phyloP scores from a whole-genome alignment of 2,329 filamentous ascomycete genomes.

The Penicillium hesseltinei region DNA sequence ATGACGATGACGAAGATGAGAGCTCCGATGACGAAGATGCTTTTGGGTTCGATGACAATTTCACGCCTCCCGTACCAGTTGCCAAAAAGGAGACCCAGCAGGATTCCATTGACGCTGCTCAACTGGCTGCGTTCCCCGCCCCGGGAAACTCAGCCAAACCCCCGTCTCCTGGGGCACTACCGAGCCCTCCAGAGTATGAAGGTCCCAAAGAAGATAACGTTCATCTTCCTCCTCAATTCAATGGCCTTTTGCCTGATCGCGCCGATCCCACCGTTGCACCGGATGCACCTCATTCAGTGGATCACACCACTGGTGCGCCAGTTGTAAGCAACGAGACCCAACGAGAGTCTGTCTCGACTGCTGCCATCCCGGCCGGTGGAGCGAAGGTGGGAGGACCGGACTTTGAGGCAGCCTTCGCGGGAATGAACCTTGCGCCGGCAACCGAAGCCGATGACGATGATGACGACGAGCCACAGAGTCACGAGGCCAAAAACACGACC shows the following conservation, averaged over 20 bases:
- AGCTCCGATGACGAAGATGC: conserved; percentile 66
- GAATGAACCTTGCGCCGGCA: conserved; percentile 45
- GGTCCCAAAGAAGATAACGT: conserved; percentile 25
- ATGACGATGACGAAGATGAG: conserved; percentile 80
- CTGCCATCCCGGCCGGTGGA: conserved; percentile 21
- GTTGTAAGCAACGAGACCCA: conserved; percentile 38
- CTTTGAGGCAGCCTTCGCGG: conserved; percentile 49
- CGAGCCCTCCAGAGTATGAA: conserved; percentile 52
- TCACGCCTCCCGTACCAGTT: conserved; percentile 62
- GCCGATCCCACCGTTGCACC: conserved; percentile 40
- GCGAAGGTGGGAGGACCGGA: conserved; percentile 40
- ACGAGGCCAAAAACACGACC: conserved; percentile 32
- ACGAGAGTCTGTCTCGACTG: conserved; percentile 14
- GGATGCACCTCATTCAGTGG: conserved; percentile 42
- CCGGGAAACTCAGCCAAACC: conserved; percentile 41
- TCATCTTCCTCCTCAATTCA: conserved; percentile 39
- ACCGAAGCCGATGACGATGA: conserved; percentile 49
- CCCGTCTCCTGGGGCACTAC: conserved; percentile 57
- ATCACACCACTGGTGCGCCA: conserved; percentile 37
- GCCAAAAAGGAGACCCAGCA: conserved; percentile 28
- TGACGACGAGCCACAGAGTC: conserved; percentile 56
- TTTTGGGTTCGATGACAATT: conserved; percentile 86
- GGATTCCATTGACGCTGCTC: conserved; percentile 39
- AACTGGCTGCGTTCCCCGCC: conserved; percentile 39
- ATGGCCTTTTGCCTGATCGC: conserved; percentile 41